Percentiles rank a stretch among this genome's conserved stretches.
Evolutionary conservation across 352 stramenopile genomes (phyloP).

Genomic region (Phytophthora constricta): DNA sequence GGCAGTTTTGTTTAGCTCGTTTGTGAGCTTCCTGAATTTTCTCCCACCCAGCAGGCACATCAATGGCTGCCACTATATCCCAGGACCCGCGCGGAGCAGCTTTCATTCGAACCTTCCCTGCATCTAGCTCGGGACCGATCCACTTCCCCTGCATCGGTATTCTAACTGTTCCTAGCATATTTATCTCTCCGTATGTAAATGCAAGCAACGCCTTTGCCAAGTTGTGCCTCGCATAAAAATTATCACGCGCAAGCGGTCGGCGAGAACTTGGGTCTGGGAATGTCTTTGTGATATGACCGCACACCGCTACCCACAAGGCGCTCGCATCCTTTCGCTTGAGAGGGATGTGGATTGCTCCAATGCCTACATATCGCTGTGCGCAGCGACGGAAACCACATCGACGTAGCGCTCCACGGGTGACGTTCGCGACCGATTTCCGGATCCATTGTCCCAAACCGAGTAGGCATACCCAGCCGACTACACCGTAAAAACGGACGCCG

Average conservation of each 20-base stretch:
- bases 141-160: slow-evolving; percentile 4
- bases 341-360: neutral
- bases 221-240: slow-evolving; percentile 14
- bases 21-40: slow-evolving; percentile 4
- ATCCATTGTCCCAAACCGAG: slow-evolving; percentile 11
- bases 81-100: neutral
- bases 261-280: neutral
- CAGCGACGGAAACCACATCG: neutral
- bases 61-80: slow-evolving; percentile 5
- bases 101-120: neutral
- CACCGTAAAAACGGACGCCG: neutral
- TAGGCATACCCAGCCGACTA: neutral
- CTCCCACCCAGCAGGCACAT: neutral
- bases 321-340: slow-evolving; percentile 2
- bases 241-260: slow-evolving; percentile 7
- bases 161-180: slow-evolving; percentile 2
- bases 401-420: neutral
- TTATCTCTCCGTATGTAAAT: slow-evolving; percentile 13
- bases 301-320: slow-evolving; percentile 6
- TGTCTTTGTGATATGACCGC: neutral
- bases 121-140: neutral
- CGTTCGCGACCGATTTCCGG: slow-evolving; percentile 1
- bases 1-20: neutral
- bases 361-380: neutral
- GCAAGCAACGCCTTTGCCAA: slow-evolving; percentile 1